phyloP scores from a whole-genome alignment of 1,284 basidiomycete genomes.

The Vanrija pseudolonga region DNA sequence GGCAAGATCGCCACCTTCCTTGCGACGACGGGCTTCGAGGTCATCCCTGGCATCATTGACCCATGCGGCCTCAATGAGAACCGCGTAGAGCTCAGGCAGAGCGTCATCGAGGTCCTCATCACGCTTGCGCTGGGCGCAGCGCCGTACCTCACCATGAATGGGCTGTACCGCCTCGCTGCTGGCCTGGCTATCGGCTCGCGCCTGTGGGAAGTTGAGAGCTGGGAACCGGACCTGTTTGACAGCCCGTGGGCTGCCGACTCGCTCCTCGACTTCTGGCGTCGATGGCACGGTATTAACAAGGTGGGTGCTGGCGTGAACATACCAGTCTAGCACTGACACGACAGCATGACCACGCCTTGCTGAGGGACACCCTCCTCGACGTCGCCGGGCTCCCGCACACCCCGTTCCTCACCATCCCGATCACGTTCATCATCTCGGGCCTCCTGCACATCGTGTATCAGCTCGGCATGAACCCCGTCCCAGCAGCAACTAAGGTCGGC shows the following conservation, averaged over 20 bases:
- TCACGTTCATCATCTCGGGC: constrained; percentile 37
- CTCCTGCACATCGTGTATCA: constrained; percentile 35
- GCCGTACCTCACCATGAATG: constrained; percentile 23
- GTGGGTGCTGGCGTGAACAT: background rate
- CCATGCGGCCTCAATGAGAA: constrained; percentile 8
- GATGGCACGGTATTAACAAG: constrained; percentile 37
- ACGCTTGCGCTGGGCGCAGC: constrained; percentile 12
- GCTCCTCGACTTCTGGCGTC: constrained; percentile 39
- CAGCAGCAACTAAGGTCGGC: constrained; percentile 3
- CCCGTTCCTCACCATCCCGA: constrained; percentile 20
- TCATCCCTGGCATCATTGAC: constrained; percentile 17
- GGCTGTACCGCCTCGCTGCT: constrained; percentile 27
- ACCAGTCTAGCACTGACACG: background rate
- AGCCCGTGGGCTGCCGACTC: constrained; percentile 31
- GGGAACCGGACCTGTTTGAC: constrained; percentile 37
- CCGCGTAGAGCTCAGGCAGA: constrained; percentile 2
- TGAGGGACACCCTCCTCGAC: constrained; percentile 13
- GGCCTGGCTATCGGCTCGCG: constrained; percentile 17
- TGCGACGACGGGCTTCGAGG: constrained; percentile 15
- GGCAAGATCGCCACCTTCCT: constrained; percentile 22
- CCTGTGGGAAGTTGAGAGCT: constrained; percentile 29
- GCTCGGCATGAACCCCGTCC: constrained; percentile 32
- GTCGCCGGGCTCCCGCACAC: constrained; percentile 13
- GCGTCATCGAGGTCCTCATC: constrained; percentile 18
- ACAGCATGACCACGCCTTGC: too few relatives aligned